Percentiles rank a stretch among this genome's conserved stretches.
These are phyloP conservation scores for Trypanosomatidae sp. DNA, from an alignment of 208 protist genomes.

Conservation along the genomic window DNA sequence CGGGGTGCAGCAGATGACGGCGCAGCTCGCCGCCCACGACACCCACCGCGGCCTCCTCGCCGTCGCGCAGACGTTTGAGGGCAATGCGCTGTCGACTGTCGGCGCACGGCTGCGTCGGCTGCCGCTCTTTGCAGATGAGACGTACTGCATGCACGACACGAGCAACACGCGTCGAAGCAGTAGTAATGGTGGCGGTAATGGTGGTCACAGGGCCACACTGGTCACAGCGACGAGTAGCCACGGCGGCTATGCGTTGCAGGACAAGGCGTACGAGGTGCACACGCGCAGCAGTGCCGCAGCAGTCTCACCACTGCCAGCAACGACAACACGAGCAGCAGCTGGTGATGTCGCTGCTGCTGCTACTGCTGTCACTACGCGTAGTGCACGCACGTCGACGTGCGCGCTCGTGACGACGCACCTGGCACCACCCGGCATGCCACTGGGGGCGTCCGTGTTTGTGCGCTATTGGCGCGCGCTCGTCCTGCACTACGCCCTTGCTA, in stretches of 20 bases:
- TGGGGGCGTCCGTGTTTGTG: conserved; percentile 38
- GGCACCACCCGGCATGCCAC: conserved; percentile 1
- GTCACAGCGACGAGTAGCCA: too few species aligned
- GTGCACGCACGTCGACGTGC: neutral
- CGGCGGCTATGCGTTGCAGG: too few species aligned
- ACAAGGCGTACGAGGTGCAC: too few species aligned
- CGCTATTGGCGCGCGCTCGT: conserved; percentile 47
- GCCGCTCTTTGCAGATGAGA: conserved; percentile 39
- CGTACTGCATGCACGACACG: conserved; percentile 12
- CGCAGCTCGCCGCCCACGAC: conserved; percentile 29
- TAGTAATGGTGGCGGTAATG: too few species aligned
- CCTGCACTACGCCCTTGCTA: conserved; percentile 15
- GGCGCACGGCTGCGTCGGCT: conserved; percentile 21
- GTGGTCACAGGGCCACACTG: too few species aligned
- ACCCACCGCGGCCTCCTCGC: conserved; percentile 26
- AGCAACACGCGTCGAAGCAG: too few species aligned
- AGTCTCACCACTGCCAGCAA: too few species aligned
- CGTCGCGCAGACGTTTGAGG: conserved; percentile 44
- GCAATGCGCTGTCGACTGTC: conserved; percentile 20
- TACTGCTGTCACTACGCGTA: neutral
- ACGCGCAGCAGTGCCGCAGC: too few species aligned
- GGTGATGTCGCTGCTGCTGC: neutral
- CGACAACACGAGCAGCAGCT: too few species aligned
- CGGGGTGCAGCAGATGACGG: conserved; percentile 22
- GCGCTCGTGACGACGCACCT: neutral